Base-by-base conservation (phyloP, 768 basidiomycete species). In the Naganishia antarctica region DNA sequence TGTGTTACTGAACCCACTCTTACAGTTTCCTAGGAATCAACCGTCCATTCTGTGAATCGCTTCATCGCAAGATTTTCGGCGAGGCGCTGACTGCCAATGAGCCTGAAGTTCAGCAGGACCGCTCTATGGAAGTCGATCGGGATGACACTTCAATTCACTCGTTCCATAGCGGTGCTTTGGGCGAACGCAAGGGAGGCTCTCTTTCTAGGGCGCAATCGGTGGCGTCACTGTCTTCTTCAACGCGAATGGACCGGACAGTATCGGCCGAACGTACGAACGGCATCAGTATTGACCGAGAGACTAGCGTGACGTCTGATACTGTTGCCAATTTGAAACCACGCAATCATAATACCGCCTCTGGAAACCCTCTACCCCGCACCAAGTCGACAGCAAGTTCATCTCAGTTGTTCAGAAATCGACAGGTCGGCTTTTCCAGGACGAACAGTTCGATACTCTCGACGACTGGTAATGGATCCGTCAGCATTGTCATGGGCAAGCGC, bases 401-500 rank as follows among this genome's bases (percentile, higher is more conserved):
- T 16, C 53, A 57, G 53, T 51, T 76, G 40, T 76, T 76, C 68
- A 70, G 73, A 51, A 71, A 73, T 28, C 43, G 75, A 37, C 69
- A 76, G 63, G 74, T 76, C 4, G 72, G 72, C 25, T 61, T 76
- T 40, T 67, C 71, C n/a, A 21, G 75, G 45, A 72, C 70, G 0
- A 51, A 60, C 16, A 57, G 53, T 34, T 76, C 75, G 8, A 34
- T 61, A 21, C 57, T 57, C 23, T 37, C 34, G 6, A 34, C 53
- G 11, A 40, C 34, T 23, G 37, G 32, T 16, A 57, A 40, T 40
- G 53, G 53, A 8, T 57, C 53, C 8, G 53, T 57, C 53, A 57
- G 64, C 21, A 41, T 51, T 25, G 60, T 66, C 8, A 34, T 65
- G 32, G 64, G 63, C 32, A 65, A 68, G 37, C 58, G 59, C n/a